A percentile compares a stretch with the other conserved stretches of the same genome.
Evolutionary conservation across 805 yeast genomes (phyloP).

Genomic region (Candida easanensis): DNA sequence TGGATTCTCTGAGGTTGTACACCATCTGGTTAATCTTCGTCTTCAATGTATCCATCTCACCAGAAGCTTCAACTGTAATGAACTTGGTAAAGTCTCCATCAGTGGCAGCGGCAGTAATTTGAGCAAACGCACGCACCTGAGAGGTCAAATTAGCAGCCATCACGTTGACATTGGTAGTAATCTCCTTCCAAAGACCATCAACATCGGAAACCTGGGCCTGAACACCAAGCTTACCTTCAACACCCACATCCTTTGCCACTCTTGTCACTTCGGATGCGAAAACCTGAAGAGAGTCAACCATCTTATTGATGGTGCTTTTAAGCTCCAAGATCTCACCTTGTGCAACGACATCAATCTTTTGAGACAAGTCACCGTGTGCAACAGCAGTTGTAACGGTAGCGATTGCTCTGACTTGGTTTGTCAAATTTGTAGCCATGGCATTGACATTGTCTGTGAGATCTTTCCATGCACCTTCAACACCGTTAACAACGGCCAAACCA

Average conservation of each 20-base stretch:
- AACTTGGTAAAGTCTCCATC: constrained; percentile 91
- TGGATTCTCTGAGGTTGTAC: constrained; percentile 79
- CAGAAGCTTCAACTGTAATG: constrained; percentile 87
- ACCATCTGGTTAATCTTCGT: constrained; percentile 75
- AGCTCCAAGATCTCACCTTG: constrained; percentile 87
- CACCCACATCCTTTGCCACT: constrained; percentile 91
- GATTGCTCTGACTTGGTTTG: constrained; percentile 89
- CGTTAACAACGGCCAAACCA: constrained; percentile 86
- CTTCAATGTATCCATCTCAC: constrained; percentile 71
- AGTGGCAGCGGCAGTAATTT: constrained; percentile 90
- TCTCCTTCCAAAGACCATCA: constrained; percentile 89
- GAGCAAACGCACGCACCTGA: constrained; percentile 91
- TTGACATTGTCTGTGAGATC: constrained; percentile 88
- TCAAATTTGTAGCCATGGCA: constrained; percentile 88
- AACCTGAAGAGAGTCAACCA: constrained; percentile 88
- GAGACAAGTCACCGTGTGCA: constrained; percentile 87
- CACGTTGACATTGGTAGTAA: constrained; percentile 85
- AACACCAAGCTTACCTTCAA: constrained; percentile 88
- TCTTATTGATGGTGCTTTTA: constrained; percentile 82
- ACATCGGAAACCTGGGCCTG: constrained; percentile 90
- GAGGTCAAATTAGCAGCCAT: constrained; percentile 91
- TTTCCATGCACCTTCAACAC: constrained; percentile 90
- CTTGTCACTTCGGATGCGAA: constrained; percentile 87
- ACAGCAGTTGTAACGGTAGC: constrained; percentile 93
- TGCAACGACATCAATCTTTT: constrained; percentile 85